A percentile compares a stretch with the other conserved stretches of the same genome.
Conservation (phyloP, 2,329 filamentous ascomycete species). For the Triangularia setosa region DNA sequence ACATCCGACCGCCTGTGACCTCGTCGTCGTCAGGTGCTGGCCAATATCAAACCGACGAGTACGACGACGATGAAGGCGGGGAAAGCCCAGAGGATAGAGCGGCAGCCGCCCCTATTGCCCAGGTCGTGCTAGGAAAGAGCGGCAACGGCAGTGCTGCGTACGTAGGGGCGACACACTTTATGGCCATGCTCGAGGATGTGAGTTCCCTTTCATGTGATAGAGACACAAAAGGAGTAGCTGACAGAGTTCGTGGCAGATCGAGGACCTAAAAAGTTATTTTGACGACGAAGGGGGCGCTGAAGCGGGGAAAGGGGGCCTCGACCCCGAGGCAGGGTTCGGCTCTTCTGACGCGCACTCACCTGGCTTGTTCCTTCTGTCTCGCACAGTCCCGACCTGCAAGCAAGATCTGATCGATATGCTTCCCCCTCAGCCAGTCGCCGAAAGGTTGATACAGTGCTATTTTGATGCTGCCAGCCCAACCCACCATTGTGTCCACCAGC, state of each 20-base stretch:
- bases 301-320: conserved; percentile 19
- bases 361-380: conserved; percentile 40
- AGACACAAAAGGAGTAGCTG: not conserved
- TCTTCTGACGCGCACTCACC: conserved; percentile 35
- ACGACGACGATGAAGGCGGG: not conserved
- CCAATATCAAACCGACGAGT: not conserved
- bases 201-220: conserved; percentile 25
- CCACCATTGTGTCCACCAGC: conserved; percentile 49
- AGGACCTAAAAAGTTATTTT: conserved; percentile 57
- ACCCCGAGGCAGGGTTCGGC: conserved; percentile 23
- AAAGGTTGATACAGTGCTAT: conserved; percentile 50
- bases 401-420: conserved; percentile 46
- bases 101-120: conserved; percentile 26
- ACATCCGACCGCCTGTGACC: not conserved
- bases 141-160: conserved; percentile 41
- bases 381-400: conserved; percentile 37
- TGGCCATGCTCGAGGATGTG: conserved; percentile 58
- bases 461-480: conserved; percentile 52
- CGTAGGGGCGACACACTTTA: conserved; percentile 57
- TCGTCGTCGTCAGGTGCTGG: not conserved
- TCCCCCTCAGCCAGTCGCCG: conserved; percentile 44
- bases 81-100: not conserved
- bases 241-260: conserved; percentile 42
- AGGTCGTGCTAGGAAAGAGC: conserved; percentile 42
- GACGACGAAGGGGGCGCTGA: conserved; percentile 40